Evolutionary conservation across 768 basidiomycete species (phyloP).

Genomic region (Agaricus bisporus): DNA sequence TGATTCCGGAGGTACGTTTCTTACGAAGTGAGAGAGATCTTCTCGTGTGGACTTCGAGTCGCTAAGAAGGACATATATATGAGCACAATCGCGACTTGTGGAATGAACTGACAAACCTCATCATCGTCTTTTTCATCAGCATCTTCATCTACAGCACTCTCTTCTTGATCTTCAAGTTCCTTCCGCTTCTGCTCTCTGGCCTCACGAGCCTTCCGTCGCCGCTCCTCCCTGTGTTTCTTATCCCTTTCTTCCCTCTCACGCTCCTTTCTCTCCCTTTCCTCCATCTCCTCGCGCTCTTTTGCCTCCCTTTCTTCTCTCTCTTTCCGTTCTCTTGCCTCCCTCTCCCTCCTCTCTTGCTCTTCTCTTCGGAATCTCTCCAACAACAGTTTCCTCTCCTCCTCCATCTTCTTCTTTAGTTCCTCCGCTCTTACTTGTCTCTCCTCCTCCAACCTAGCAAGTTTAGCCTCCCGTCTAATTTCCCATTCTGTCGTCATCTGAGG

Average conservation of each 20-base stretch:
- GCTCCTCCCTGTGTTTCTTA: neutral
- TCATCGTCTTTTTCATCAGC: neutral
- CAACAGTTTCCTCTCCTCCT: slow-evolving; percentile 1
- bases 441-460: neutral
- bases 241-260: neutral
- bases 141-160: neutral
- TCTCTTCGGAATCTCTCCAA: slow-evolving; percentile 4
- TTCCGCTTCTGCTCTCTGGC: neutral
- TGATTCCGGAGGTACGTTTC: neutral
- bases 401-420: neutral
- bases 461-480: slow-evolving; percentile 3
- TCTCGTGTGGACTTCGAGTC: neutral
- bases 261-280: neutral
- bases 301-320: slow-evolving; percentile 4
- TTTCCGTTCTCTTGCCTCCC: neutral
- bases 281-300: neutral
- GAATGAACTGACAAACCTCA: neutral
- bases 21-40: neutral
- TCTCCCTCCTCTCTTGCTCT: slow-evolving; percentile 1
- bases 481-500: slow-evolving; percentile 19
- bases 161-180: neutral
- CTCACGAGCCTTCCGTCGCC: neutral
- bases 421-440: slow-evolving; percentile 2
- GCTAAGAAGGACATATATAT: neutral
- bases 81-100: neutral